Conservation (phyloP, 805 yeast species). For the Metschnikowia bowlesiae region DNA sequence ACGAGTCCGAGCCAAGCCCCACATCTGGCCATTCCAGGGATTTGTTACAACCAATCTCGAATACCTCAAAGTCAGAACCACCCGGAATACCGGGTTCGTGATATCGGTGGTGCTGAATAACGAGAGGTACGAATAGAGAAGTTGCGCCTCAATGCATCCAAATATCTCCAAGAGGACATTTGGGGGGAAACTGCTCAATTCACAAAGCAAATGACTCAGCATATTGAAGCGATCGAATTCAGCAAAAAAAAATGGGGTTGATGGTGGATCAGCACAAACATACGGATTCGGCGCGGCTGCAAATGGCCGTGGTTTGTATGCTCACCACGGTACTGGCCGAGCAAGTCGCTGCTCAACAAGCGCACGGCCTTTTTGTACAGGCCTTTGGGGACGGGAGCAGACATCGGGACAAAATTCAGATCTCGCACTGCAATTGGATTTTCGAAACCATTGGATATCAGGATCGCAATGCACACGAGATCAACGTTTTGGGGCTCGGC, state of each 20-base stretch:
- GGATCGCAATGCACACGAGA: too few relatives aligned
- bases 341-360: neutral
- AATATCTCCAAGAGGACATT: conserved; percentile 1
- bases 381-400: too few relatives aligned
- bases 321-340: neutral
- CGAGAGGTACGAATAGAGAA: neutral
- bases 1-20: conserved; percentile 3
- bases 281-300: conserved; percentile 1
- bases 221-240: neutral
- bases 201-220: neutral
- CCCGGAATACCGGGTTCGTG: neutral
- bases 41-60: conserved; percentile 7
- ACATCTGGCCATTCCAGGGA: conserved; percentile 6
- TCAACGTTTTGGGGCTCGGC: too few relatives aligned
- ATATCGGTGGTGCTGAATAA: neutral
- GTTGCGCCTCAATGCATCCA: neutral
- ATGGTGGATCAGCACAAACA: neutral
- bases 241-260: neutral
- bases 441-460: too few relatives aligned
- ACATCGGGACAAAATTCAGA: too few relatives aligned
- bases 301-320: neutral
- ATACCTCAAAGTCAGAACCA: conserved; percentile 4
- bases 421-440: too few relatives aligned
- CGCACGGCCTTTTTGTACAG: too few relatives aligned
- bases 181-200: neutral